These are phyloP conservation scores for Zalaria obscura DNA, from an alignment of 2,329 filamentous ascomycete genomes.

Conservation along the genomic window DNA sequence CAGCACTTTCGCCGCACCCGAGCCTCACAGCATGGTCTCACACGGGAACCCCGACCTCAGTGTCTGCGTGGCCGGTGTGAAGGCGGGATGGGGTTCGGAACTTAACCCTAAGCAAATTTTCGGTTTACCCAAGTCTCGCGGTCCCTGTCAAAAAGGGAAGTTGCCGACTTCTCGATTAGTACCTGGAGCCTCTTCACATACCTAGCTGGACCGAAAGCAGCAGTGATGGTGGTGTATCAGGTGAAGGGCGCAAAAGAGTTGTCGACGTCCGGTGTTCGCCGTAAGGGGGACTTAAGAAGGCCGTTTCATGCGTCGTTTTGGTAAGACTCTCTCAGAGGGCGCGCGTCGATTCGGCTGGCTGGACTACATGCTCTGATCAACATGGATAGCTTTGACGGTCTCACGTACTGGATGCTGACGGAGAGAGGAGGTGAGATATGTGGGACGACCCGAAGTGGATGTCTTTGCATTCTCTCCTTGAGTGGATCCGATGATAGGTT, in stretches of 20 bases:
- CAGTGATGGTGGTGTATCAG: not conserved
- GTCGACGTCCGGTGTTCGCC: conserved; percentile 16
- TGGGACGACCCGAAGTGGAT: conserved; percentile 33
- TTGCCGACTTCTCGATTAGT: conserved; percentile 59
- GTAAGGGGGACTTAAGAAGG: conserved; percentile 35
- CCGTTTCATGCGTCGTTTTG: conserved; percentile 59
- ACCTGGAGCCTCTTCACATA: conserved; percentile 9
- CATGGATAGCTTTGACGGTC: conserved; percentile 41
- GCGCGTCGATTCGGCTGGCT: conserved; percentile 60
- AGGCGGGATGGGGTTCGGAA: conserved; percentile 61
- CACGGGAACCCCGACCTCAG: conserved; percentile 27
- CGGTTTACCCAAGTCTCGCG: conserved; percentile 43
- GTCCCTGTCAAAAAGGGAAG: conserved; percentile 27
- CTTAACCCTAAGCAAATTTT: conserved; percentile 85
- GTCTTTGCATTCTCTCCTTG: conserved; percentile 35
- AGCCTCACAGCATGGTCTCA: conserved; percentile 45
- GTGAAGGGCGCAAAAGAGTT: conserved; percentile 15
- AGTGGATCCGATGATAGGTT: conserved; percentile 6
- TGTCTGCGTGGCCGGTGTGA: conserved; percentile 13
- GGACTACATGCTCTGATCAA: conserved; percentile 58
- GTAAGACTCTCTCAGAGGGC: conserved; percentile 63
- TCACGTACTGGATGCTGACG: conserved; percentile 19
- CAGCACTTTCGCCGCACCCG: conserved; percentile 36
- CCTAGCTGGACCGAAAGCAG: no score
- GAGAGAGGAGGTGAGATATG: conserved; percentile 38